Percentiles rank a stretch among this genome's conserved stretches.
Conservation (phyloP, 148 eudicot species). For the Cornus kousa region DNA sequence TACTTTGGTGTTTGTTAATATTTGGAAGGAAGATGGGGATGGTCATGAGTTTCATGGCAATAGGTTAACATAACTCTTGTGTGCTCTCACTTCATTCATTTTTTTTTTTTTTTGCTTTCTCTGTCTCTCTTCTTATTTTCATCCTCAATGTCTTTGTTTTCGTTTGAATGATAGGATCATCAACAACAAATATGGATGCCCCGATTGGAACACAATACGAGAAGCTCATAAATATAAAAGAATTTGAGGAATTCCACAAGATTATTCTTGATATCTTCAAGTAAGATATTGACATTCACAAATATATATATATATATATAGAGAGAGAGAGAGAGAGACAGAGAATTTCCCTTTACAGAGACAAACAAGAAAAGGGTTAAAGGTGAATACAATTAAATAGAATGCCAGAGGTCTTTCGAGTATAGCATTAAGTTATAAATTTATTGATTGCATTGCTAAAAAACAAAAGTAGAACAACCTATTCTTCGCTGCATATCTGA, state of each 20-base stretch:
- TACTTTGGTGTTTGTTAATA: not conserved
- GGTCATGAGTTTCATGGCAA: conserved; percentile 52
- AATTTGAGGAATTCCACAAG: conserved; percentile 60
- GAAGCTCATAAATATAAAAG: conserved; percentile 45
- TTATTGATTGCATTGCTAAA: not conserved
- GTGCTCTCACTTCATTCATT: not conserved
- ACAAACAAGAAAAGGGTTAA: no score
- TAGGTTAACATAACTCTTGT: conserved; percentile 29
- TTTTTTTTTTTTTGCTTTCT: not conserved
- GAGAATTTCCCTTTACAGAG: no score
- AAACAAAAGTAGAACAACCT: not conserved
- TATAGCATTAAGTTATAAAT: not conserved
- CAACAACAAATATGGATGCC: conserved; percentile 50
- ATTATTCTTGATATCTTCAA: conserved; percentile 78
- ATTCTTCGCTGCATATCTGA: not conserved
- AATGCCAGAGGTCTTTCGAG: not conserved
- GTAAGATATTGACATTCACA: conserved; percentile 28
- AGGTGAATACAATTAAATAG: no score
- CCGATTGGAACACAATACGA: conserved; percentile 54
- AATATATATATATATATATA: no score
- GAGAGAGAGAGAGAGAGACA: no score
- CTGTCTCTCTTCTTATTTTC: not conserved
- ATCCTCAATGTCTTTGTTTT: not conserved
- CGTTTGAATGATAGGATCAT: conserved; percentile 36
- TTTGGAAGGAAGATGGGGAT: conserved; percentile 45